phyloP scores from a whole-genome alignment of 2,329 filamentous ascomycete species.

The Penicillium brasilianum region DNA sequence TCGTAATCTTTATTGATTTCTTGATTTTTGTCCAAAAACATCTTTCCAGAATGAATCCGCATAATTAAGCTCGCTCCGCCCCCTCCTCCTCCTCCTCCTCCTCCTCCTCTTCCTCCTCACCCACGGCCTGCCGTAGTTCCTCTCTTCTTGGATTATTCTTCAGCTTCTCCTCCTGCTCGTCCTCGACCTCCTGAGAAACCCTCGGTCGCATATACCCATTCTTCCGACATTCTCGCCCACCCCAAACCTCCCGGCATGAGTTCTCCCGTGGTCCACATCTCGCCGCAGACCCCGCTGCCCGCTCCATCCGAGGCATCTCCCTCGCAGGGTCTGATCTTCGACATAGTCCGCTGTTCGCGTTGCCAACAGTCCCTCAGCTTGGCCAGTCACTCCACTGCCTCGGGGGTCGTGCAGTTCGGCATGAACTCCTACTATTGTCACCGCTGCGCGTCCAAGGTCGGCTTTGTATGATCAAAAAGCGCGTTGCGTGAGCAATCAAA shows the following conservation, averaged over 20 bases:
- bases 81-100: background rate
- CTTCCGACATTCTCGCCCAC: background rate
- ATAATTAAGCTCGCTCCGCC: background rate
- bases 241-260: slow-evolving; percentile 37
- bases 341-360: slow-evolving; percentile 54
- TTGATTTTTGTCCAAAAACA: background rate
- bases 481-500: background rate
- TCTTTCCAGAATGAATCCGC: too few species aligned
- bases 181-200: background rate
- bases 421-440: slow-evolving; percentile 57
- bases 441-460: slow-evolving; percentile 52
- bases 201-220: background rate
- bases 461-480: slow-evolving; percentile 47
- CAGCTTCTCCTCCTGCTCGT: background rate
- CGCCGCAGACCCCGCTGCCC: slow-evolving; percentile 33
- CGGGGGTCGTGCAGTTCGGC: slow-evolving; percentile 51
- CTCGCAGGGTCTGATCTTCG: slow-evolving; percentile 34
- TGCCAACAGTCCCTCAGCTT: slow-evolving; percentile 55
- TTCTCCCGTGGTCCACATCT: slow-evolving; percentile 43
- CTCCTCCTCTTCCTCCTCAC: too few species aligned
- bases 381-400: slow-evolving; percentile 39
- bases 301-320: slow-evolving; percentile 33
- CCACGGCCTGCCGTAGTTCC: too few species aligned
- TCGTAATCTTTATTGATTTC: background rate
- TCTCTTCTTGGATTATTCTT: too few species aligned